phyloP scores from a whole-genome alignment of 2,329 filamentous ascomycete species.

The Ophioceras dolichostomum region DNA sequence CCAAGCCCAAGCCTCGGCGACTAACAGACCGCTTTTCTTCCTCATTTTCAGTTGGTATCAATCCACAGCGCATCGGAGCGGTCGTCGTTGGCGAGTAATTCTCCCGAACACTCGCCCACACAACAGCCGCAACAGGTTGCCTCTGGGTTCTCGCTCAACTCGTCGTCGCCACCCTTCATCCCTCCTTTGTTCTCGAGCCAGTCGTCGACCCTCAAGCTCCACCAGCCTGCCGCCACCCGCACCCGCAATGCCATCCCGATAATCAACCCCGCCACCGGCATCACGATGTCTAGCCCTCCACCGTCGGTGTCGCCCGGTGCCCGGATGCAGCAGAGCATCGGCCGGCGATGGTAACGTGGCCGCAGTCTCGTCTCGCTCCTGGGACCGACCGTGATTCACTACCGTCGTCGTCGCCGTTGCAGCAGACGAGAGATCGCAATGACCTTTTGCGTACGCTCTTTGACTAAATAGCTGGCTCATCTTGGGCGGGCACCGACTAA shows the following conservation, averaged over 20 bases:
- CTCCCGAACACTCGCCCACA: conserved; percentile 80
- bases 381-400: conserved; percentile 16
- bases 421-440: conserved; percentile 18
- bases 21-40: not conserved
- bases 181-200: conserved; percentile 55
- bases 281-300: conserved; percentile 73
- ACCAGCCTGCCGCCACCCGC: conserved; percentile 82
- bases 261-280: conserved; percentile 87
- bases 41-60: conserved; percentile 59
- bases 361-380: conserved; percentile 17
- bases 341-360: conserved; percentile 39
- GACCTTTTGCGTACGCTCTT: conserved; percentile 3
- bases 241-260: conserved; percentile 94
- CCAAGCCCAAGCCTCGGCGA: too few species aligned
- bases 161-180: conserved; percentile 52
- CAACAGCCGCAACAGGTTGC: conserved; percentile 64
- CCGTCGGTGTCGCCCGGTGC: conserved; percentile 50
- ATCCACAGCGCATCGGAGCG: conserved; percentile 90
- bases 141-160: conserved; percentile 64
- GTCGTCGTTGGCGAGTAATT: conserved; percentile 88
- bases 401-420: conserved; percentile 23
- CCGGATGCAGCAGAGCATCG: conserved; percentile 44
- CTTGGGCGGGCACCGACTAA: conserved; percentile 35
- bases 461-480: conserved; percentile 26
- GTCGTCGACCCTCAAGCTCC: conserved; percentile 61